A percentile compares a stretch with the other conserved stretches of the same genome.
Evolutionary conservation across 345 rosid genomes (phyloP).

Genomic region (Salix purpurea): DNA sequence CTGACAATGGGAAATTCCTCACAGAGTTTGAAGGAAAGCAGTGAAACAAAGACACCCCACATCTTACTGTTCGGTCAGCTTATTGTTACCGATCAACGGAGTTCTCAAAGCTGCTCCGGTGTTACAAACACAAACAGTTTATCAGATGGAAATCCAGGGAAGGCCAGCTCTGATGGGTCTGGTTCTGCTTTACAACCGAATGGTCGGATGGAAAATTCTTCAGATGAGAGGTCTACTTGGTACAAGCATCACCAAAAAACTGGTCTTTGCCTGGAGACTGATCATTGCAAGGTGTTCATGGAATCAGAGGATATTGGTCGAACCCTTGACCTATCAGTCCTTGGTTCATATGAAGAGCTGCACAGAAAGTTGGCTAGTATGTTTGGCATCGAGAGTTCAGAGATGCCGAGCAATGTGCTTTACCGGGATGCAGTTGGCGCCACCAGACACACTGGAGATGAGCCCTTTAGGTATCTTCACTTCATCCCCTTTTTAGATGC

Average conservation of each 20-base stretch:
- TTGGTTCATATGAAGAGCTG: constrained; percentile 78
- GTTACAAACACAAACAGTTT: constrained; percentile 50
- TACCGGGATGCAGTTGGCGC: constrained; percentile 62
- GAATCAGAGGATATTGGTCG: constrained; percentile 83
- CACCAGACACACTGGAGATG: constrained; percentile 62
- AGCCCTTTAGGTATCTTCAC: constrained; percentile 64
- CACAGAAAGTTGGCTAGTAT: constrained; percentile 58
- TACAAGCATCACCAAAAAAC: constrained; percentile 39
- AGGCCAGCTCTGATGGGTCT: constrained; percentile 56
- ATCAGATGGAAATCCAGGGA: constrained; percentile 47
- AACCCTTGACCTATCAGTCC: constrained; percentile 65
- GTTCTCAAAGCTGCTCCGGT: constrained; percentile 56
- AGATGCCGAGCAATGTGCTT: constrained; percentile 64
- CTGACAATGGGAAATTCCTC: constrained; percentile 58
- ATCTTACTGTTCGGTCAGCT: constrained; percentile 80
- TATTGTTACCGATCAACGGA: constrained; percentile 60
- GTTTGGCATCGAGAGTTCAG: constrained; percentile 66
- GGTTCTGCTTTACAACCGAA: constrained; percentile 46
- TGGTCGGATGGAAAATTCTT: constrained; percentile 44
- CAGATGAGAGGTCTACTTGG: constrained; percentile 62
- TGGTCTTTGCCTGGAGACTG: constrained; percentile 46
- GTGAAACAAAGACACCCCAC: constrained; percentile 54
- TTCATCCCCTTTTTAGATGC: too few species aligned
- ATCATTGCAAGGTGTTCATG: constrained; percentile 85
- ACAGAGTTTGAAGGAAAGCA: constrained; percentile 32